Percentiles rank a stretch among this genome's conserved stretches.
Conservation (phyloP, 129 eudicot genomes). For the Sambucus nigra region DNA sequence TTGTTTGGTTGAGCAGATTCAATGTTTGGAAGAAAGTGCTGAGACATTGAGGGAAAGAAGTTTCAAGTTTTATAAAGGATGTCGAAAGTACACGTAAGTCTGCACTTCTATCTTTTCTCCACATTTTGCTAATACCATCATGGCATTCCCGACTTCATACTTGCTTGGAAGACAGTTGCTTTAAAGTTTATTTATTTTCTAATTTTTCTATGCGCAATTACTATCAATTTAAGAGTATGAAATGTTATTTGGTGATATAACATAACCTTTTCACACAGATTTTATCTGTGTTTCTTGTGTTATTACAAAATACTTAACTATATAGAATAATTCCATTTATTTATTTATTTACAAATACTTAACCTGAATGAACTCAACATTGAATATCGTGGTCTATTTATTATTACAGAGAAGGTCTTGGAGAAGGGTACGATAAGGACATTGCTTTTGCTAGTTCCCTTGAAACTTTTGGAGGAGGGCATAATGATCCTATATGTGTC, state of each 20-base stretch:
- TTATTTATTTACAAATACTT: not conserved
- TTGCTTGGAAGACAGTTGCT: too few relatives aligned
- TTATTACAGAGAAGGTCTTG: conserved; percentile 72
- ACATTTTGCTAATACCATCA: not conserved
- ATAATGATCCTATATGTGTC: conserved; percentile 67
- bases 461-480: conserved; percentile 69
- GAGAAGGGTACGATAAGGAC: conserved; percentile 71
- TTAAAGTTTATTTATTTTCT: not conserved
- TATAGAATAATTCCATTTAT: not conserved
- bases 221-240: not conserved
- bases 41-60: conserved; percentile 70
- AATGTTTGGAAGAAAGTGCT: conserved; percentile 83
- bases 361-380: not conserved
- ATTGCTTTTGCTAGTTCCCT: conserved; percentile 70
- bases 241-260: not conserved
- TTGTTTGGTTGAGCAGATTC: conserved; percentile 48
- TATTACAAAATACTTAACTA: not conserved
- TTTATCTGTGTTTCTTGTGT: not conserved
- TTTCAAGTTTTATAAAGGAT: conserved; percentile 67
- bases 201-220: not conserved
- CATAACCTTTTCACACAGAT: not conserved
- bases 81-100: conserved; percentile 86
- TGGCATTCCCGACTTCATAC: not conserved
- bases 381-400: conserved; percentile 3
- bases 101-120: conserved; percentile 5